These are phyloP conservation scores for Lactarius tabidus DNA, from an alignment of 768 basidiomycete species.

Conservation along the genomic window DNA sequence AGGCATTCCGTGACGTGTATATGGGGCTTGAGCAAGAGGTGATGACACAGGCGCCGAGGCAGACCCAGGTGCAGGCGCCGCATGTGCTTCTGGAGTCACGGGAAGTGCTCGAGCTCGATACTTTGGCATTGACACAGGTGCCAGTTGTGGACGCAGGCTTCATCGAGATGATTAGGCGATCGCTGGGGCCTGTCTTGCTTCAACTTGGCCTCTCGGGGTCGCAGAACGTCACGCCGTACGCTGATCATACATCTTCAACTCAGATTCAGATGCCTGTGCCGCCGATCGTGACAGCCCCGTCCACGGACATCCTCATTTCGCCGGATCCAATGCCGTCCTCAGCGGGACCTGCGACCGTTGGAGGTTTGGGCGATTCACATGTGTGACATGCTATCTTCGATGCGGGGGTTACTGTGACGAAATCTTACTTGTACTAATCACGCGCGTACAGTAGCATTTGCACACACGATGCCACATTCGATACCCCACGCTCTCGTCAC, in stretches of 20 bases:
- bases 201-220: not conserved
- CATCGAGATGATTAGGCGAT: not conserved
- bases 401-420: no score
- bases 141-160: not conserved
- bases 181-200: not conserved
- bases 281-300: not conserved
- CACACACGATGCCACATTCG: no score
- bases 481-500: no score
- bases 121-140: not conserved
- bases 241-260: not conserved
- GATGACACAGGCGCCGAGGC: not conserved
- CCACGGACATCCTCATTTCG: no score
- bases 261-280: not conserved
- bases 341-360: no score
- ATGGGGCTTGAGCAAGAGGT: not conserved
- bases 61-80: not conserved
- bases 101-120: not conserved
- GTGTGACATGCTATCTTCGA: no score
- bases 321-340: no score
- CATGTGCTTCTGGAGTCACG: not conserved
- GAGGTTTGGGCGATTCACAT: no score
- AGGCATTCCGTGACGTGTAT: not conserved
- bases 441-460: no score
- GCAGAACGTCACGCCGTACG: not conserved
- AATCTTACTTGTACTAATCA: no score